Evolutionary conservation across 202 grass and related monocot genomes (phyloP).

Genomic region (Setaria italica): DNA sequence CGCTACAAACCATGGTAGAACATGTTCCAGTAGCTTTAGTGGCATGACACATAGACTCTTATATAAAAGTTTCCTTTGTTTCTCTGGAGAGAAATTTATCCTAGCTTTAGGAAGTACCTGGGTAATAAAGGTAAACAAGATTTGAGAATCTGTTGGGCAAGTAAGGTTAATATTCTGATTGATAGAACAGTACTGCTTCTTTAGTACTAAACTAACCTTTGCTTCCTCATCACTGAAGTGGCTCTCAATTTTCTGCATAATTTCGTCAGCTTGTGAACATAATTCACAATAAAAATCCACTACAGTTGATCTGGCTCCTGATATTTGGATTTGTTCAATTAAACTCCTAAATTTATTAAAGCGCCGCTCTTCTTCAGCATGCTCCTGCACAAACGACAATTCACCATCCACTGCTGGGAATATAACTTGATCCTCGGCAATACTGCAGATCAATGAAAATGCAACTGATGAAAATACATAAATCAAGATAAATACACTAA

Average conservation of each 20-base stretch:
- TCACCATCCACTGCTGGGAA: constrained; percentile 85
- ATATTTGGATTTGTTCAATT: constrained; percentile 88
- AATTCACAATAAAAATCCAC: constrained; percentile 76
- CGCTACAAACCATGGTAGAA: constrained; percentile 88
- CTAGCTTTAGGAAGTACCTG: constrained; percentile 96
- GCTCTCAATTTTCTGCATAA: constrained; percentile 91
- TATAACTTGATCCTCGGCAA: constrained; percentile 94
- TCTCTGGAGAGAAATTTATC: constrained; percentile 74
- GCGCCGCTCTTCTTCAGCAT: constrained; percentile 71
- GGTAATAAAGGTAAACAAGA: constrained; percentile 39
- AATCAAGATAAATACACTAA: background rate
- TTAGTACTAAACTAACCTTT: constrained; percentile 61
- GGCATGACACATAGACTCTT: constrained; percentile 87
- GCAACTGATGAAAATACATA: constrained; percentile 28
- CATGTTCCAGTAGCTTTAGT: constrained; percentile 77
- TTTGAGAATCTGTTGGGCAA: constrained; percentile 30
- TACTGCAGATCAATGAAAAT: constrained; percentile 57
- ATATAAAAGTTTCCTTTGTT: constrained; percentile 82
- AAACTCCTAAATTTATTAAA: constrained; percentile 88
- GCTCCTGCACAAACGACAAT: constrained; percentile 80
- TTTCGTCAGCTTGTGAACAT: constrained; percentile 88
- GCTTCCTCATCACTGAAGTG: constrained; percentile 89
- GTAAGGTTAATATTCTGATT: constrained; percentile 14
- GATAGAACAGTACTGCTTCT: constrained; percentile 9
- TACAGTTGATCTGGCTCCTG: constrained; percentile 64